Base-by-base conservation (phyloP, 805 yeast genomes). In the Wickerhamiella galacta region DNA sequence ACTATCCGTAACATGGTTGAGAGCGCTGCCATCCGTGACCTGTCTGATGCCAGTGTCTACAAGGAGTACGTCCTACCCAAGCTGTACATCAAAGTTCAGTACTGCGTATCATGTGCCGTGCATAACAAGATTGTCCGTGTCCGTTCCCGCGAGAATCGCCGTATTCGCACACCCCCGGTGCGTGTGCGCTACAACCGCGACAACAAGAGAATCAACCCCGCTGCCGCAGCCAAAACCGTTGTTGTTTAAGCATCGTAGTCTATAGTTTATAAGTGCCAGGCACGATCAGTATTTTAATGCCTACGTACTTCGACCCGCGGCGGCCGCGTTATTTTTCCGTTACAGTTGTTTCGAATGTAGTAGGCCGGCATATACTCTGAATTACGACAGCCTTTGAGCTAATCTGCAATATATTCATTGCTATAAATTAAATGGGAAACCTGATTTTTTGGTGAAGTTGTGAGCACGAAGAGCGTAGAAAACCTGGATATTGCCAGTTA, bases 101-200 rank as follows among this genome's bases (percentile, higher is more conserved):
- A 90, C 90, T 90, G 99, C 78, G 90, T 90, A 56, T 90, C 98
- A 46, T 90, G 99, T 71, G 99, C 99, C 57, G 87, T 90, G 57
- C 99, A 90, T 76, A 92, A 95, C 68, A 90, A 94, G 82, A 80
- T 90, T 58, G 98, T 90, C 61, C 90, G 99, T 74, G 99, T 90
- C 55, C 90, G 99, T 76, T 90, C 96, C 50, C 80, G 96, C 74
- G 71, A 77, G 54, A 93, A 85, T 74, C 90, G 99, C 77, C 87
- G 90, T 70, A 66, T 79, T 70, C 85, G 99, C 76, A 60, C 96
- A 66, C 96, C 99, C 50, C 99, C 99, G 56, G 85, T 75, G 61
- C 85, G 99, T 70, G 94, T 77, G 69, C 87, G 98, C 74, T 90
- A 80, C 82, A 79, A 74, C 80, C 72, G 75, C 60, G 66, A 61